These are phyloP conservation scores for Usnea hakonensis DNA, from an alignment of 495 filamentous ascomycete species.

Conservation along the genomic window DNA sequence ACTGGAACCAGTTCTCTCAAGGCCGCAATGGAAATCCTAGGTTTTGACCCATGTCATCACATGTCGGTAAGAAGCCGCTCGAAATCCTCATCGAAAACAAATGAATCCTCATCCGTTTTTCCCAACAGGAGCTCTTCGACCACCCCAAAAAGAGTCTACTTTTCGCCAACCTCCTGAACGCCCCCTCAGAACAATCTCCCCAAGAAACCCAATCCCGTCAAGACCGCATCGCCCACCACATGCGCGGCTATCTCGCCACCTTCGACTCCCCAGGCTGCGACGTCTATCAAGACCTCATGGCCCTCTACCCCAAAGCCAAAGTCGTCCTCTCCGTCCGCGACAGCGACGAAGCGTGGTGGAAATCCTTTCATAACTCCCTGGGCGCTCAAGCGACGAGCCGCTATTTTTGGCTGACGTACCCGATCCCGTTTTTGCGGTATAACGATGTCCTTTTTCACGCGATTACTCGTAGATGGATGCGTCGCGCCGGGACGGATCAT, in stretches of 20 bases:
- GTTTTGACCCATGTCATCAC: conserved; percentile 8
- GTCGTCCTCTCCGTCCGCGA: conserved; percentile 34
- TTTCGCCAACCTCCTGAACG: not conserved
- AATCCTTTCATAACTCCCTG: not conserved
- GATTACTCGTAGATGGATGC: not conserved
- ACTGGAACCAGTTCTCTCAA: conserved; percentile 45
- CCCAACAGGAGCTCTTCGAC: not conserved
- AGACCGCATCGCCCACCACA: not conserved
- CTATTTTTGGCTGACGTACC: not conserved
- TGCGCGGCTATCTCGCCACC: not conserved
- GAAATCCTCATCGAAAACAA: not conserved
- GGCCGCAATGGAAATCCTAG: conserved; percentile 38
- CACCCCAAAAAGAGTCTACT: not conserved
- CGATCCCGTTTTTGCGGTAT: not conserved
- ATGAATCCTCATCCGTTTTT: not conserved
- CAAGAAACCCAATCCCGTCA: not conserved
- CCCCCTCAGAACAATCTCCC: not conserved
- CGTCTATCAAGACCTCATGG: conserved; percentile 32
- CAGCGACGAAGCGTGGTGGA: conserved; percentile 2
- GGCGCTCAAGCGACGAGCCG: not conserved
- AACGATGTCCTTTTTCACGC: not conserved
- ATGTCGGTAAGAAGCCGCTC: not conserved
- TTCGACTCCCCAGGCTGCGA: not conserved
- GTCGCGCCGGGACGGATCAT: not conserved
- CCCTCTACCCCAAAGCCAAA: conserved; percentile 51